phyloP scores from a whole-genome alignment of 2,329 filamentous ascomycete genomes.

The Cladosporium sp. region DNA sequence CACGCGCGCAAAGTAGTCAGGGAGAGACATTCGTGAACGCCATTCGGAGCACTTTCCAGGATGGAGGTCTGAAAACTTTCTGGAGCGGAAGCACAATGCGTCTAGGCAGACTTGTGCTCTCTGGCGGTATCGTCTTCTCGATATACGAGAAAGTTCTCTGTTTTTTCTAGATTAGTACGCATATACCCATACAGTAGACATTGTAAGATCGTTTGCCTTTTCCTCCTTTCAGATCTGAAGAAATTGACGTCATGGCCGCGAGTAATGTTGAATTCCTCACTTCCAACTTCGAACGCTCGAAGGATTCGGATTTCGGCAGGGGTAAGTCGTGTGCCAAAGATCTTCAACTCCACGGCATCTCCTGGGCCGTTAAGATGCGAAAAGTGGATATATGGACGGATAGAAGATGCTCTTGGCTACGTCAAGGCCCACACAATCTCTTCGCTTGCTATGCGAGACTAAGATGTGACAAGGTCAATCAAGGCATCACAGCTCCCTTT shows the following conservation, averaged over 20 bases:
- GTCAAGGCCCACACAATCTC: not conserved
- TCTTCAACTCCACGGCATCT: not conserved
- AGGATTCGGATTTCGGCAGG: too few relatives aligned
- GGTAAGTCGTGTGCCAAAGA: not conserved
- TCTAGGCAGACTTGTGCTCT: slow-evolving; percentile 28
- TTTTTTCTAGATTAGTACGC: not conserved
- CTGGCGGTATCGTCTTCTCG: slow-evolving; percentile 31
- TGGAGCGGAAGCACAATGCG: slow-evolving; percentile 32
- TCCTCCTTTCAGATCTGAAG: not conserved
- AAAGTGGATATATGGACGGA: not conserved
- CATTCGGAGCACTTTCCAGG: slow-evolving; percentile 22
- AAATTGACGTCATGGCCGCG: not conserved
- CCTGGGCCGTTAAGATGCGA: not conserved
- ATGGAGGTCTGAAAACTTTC: slow-evolving; percentile 26
- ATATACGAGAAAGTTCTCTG: slow-evolving; percentile 30
- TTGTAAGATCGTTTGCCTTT: not conserved
- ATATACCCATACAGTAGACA: not conserved
- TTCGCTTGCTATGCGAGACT: too few relatives aligned
- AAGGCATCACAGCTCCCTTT: too few relatives aligned
- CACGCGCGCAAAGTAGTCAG: slow-evolving; percentile 32
- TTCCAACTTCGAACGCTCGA: too few relatives aligned
- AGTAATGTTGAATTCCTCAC: too few relatives aligned
- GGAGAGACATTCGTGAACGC: slow-evolving; percentile 26
- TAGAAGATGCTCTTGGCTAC: not conserved
- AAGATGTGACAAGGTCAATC: too few relatives aligned